Evolutionary conservation across 192 early-diverging fungal species (phyloP), one percentile per base, ranked within the genome.

Genomic region (Coemansia sp.): DNA sequence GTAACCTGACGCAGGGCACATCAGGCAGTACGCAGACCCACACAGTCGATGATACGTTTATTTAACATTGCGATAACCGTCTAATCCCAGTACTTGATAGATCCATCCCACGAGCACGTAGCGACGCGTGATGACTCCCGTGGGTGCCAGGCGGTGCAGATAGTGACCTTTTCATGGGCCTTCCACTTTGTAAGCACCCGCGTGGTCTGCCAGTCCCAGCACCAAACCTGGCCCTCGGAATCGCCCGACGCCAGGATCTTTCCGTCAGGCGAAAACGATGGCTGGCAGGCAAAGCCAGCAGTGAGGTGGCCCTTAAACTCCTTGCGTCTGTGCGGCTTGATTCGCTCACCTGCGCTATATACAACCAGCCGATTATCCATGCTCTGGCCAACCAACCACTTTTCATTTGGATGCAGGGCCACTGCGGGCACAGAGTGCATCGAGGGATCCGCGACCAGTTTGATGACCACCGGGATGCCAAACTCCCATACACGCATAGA

Each of bases 381-480:
- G 25, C 90, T 92, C 61, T 92, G 90, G 52, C 90, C 92, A 0
- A 91, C 94, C 11, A 99, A 60, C 89, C 90, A 97, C 78, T 94
- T 94, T 58, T 83, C 85, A 54, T 84, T 91, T 11, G 90, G 93
- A 60, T 88, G 86, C 39, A 92, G 59, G 0, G 97, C 81, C 10
- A 95, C 93, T 5, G 93, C 82, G 9, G 97, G 95, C 83, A 99
- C 93, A 20, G 88, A 88, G 50, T 97, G 92, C 94, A 99, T 96
- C 43, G 85, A 84, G 4, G 94, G 88, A 36, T 99, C 97, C 15
- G 95, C 93, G 55, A 97, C 83, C 53, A 93, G 90, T 75, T 97
- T 97, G 78, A 99, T 95, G 28, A 95, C 92, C 3, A 99, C 92
- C 3, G 97, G 97, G 57, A 99, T 99, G 53, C 90, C 95, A 64